Percentiles rank a stretch among this genome's conserved stretches.
phyloP scores from a whole-genome alignment of 495 filamentous ascomycete species.

The Penicillium desertorum region DNA sequence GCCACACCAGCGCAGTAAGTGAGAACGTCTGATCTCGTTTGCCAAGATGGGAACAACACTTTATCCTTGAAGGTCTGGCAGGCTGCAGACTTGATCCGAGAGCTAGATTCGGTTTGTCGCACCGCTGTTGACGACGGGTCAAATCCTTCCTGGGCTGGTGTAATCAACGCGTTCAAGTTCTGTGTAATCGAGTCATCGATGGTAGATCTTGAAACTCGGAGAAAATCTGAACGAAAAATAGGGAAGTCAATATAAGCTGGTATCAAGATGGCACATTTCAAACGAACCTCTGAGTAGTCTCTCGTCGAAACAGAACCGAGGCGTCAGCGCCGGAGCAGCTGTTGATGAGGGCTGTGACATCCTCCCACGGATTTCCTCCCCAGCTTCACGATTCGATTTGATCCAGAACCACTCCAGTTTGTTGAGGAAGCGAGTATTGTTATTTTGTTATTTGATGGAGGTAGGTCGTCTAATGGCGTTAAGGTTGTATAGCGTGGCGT shows the following conservation, averaged over 20 bases:
- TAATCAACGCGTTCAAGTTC: conserved; percentile 86
- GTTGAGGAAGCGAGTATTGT: not conserved
- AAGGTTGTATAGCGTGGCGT: not conserved
- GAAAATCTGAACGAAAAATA: conserved; percentile 65
- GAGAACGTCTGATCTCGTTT: conserved; percentile 77
- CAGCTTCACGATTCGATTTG: conserved; percentile 24
- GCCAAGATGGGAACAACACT: conserved; percentile 87
- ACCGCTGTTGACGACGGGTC: conserved; percentile 74
- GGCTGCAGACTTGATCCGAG: conserved; percentile 52
- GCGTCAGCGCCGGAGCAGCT: conserved; percentile 64
- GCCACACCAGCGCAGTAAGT: conserved; percentile 90
- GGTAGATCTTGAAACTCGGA: conserved; percentile 78
- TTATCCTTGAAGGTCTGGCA: conserved; percentile 75
- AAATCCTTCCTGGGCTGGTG: conserved; percentile 68
- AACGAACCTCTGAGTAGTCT: conserved; percentile 72
- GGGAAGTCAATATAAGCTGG: conserved; percentile 12
- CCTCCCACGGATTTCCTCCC: conserved; percentile 21
- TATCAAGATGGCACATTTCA: not conserved
- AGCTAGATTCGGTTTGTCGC: conserved; percentile 48
- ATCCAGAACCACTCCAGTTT: conserved; percentile 50
- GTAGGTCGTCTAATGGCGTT: not conserved
- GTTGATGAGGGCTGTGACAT: conserved; percentile 63
- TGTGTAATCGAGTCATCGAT: conserved; percentile 94
- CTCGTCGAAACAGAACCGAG: conserved; percentile 93
- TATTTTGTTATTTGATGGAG: not conserved